A percentile compares a stretch with the other conserved stretches of the same genome.
Conservation (phyloP, 345 rosid genomes). For the Barbarea vulgaris region DNA sequence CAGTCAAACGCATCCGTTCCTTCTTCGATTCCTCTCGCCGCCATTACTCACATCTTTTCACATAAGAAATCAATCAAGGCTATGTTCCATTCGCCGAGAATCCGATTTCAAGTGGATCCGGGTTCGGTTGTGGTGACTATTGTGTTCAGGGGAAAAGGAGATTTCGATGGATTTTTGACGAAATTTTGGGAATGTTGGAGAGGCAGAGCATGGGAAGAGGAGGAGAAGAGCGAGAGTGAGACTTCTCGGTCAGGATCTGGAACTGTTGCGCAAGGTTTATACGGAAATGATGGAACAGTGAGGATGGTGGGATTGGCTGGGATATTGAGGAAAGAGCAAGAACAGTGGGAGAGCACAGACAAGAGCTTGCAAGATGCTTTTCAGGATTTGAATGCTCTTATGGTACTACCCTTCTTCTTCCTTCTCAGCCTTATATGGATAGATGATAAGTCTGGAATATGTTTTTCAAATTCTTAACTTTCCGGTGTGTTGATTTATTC, state of each 20-base stretch:
- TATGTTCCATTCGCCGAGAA: slow-evolving; percentile 82
- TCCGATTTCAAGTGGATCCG: slow-evolving; percentile 68
- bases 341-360: slow-evolving; percentile 92
- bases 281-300: slow-evolving; percentile 75
- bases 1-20: slow-evolving; percentile 43
- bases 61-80: slow-evolving; percentile 70
- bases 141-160: slow-evolving; percentile 83
- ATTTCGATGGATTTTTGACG: slow-evolving; percentile 69
- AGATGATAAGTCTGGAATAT: slow-evolving; percentile 1
- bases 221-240: slow-evolving; percentile 36
- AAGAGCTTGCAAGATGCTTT: slow-evolving; percentile 97
- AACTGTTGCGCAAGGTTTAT: slow-evolving; percentile 54
- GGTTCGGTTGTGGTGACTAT: slow-evolving; percentile 63
- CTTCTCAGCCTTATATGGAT: not conserved
- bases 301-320: slow-evolving; percentile 96
- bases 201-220: slow-evolving; percentile 74
- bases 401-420: slow-evolving; percentile 50
- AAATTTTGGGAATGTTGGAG: slow-evolving; percentile 87
- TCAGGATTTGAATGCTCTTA: slow-evolving; percentile 91
- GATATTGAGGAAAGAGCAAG: slow-evolving; percentile 92
- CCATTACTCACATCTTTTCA: slow-evolving; percentile 58
- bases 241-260: slow-evolving; percentile 36
- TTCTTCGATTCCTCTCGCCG: slow-evolving; percentile 51
- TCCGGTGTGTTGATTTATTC: not conserved
- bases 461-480: not conserved